Percentiles rank a stretch among this genome's conserved stretches.
These are phyloP conservation scores for Stephanodiscus minutulus DNA, from an alignment of 108 stramenopile species.

Conservation along the genomic window DNA sequence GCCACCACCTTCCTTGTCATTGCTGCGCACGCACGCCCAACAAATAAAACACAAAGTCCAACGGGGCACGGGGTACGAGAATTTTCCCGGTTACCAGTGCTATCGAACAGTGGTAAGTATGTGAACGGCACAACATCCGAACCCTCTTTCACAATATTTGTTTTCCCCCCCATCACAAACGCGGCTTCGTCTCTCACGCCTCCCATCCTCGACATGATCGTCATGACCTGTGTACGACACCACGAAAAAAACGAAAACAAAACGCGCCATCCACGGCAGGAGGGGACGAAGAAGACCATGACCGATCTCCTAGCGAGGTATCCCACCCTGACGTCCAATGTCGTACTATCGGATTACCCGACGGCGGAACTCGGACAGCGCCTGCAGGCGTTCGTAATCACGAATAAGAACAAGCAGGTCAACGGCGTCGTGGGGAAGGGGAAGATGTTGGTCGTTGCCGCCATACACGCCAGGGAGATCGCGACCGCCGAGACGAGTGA, in stretches of 20 bases:
- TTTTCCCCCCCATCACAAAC: too few relatives aligned
- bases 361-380: not conserved
- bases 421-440: not conserved
- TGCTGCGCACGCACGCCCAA: not conserved
- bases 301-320: not conserved
- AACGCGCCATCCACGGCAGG: too few relatives aligned
- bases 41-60: not conserved
- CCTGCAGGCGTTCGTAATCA: not conserved
- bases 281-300: not conserved
- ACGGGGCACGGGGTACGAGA: not conserved
- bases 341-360: not conserved
- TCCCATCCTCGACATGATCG: not conserved
- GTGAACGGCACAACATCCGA: not conserved
- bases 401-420: not conserved
- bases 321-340: not conserved
- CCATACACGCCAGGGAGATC: slow-evolving; percentile 6
- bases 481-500: slow-evolving; percentile 5
- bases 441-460: slow-evolving; percentile 3
- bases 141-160: too few relatives aligned
- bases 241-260: too few relatives aligned
- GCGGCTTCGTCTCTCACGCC: not conserved
- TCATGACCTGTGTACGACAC: too few relatives aligned
- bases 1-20: too few relatives aligned
- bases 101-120: slow-evolving; percentile 10
- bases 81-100: slow-evolving; percentile 3